A percentile compares a stretch with the other conserved stretches of the same genome.
phyloP scores from a whole-genome alignment of 306 rosid genomes.

The Pyrus communis region DNA sequence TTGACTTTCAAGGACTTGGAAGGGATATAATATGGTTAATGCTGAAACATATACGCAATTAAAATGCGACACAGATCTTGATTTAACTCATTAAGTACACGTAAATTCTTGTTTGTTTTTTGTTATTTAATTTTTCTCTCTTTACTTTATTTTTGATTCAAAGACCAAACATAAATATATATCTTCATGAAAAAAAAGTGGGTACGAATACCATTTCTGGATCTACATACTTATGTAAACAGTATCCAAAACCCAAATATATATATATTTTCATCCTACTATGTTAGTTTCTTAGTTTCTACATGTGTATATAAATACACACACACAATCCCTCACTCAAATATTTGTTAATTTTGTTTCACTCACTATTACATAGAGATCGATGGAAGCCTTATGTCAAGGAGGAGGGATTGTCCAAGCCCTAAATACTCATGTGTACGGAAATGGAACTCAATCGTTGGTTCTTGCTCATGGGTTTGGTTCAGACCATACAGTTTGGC shows the following conservation, averaged over 20 bases:
- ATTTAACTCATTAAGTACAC: not conserved
- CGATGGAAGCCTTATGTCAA: not conserved
- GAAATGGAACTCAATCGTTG: constrained; percentile 40
- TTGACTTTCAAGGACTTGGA: not conserved
- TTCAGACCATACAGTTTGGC: constrained; percentile 33
- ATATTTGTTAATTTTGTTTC: too few species aligned
- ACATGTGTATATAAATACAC: not conserved
- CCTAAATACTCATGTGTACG: constrained; percentile 35
- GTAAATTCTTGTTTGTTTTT: too few species aligned
- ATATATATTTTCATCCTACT: too few species aligned
- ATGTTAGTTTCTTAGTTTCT: too few species aligned
- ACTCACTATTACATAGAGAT: not conserved
- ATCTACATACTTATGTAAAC: not conserved
- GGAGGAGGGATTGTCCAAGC: constrained; percentile 31
- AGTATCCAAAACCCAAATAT: not conserved
- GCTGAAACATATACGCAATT: not conserved
- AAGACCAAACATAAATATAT: too few species aligned
- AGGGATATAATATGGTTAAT: not conserved
- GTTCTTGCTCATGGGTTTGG: constrained; percentile 51
- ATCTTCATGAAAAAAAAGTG: too few species aligned
- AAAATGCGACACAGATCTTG: not conserved
- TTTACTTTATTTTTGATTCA: too few species aligned
- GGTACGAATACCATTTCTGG: too few species aligned
- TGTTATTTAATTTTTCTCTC: too few species aligned
- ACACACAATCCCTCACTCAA: not conserved